phyloP scores from a whole-genome alignment of 2,329 filamentous ascomycete genomes.

The Trichocomaceae sp. region DNA sequence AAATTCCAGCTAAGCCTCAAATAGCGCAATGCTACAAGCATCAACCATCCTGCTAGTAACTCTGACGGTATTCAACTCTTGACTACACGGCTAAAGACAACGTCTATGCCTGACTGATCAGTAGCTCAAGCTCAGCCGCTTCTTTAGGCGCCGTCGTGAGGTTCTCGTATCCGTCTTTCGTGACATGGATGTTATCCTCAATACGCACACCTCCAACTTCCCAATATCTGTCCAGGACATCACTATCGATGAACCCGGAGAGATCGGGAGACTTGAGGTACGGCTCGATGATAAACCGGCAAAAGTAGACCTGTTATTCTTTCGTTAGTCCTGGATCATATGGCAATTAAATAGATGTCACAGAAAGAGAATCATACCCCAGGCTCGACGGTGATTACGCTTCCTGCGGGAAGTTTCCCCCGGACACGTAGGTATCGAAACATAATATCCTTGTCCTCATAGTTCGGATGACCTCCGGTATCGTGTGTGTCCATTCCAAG shows the following conservation, averaged over 20 bases:
- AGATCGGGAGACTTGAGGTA: conserved; percentile 67
- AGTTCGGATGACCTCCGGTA: conserved; percentile 70
- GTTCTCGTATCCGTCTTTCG: conserved; percentile 71
- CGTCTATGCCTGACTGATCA: conserved; percentile 7
- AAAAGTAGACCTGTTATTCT: conserved; percentile 68
- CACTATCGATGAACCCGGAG: conserved; percentile 66
- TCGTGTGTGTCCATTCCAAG: conserved; percentile 92
- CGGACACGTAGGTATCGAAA: conserved; percentile 82
- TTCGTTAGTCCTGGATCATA: neutral
- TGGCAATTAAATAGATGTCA: neutral
- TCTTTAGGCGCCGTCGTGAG: conserved; percentile 74
- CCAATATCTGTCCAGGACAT: conserved; percentile 72
- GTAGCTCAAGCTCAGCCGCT: conserved; percentile 54
- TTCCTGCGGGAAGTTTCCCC: conserved; percentile 65
- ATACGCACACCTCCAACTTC: conserved; percentile 87
- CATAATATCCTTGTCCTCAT: conserved; percentile 70
- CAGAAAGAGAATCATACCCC: conserved; percentile 53
- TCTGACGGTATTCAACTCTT: too few species aligned
- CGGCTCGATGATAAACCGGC: conserved; percentile 76
- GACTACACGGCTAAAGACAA: too few species aligned
- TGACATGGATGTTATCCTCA: conserved; percentile 84
- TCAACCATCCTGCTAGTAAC: too few species aligned
- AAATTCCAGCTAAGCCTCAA: too few species aligned
- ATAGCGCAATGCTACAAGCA: too few species aligned
- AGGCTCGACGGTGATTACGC: conserved; percentile 90